phyloP scores from a whole-genome alignment of 1,284 basidiomycete species.

The Pseudomicrostroma phylloplanum region DNA sequence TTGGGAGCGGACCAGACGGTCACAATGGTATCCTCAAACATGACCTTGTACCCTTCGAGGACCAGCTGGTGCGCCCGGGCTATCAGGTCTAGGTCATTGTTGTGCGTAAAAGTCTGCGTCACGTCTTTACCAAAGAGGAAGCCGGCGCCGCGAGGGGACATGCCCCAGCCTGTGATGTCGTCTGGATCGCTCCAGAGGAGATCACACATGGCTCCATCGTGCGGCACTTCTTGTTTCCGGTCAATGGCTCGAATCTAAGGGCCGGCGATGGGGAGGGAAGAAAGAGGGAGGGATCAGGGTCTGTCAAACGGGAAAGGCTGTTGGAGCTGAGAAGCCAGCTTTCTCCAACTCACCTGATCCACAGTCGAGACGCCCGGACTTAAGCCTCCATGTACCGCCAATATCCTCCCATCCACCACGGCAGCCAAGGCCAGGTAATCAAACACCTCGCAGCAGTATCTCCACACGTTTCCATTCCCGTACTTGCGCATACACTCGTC shows the following conservation, averaged over 20 bases:
- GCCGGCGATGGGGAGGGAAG: constrained; percentile 10
- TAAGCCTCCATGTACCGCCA: constrained; percentile 86
- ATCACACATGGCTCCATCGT: constrained; percentile 98
- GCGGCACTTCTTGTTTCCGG: constrained; percentile 93
- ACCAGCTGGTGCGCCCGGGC: constrained; percentile 95
- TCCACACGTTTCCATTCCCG: constrained; percentile 88
- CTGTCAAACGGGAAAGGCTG: too few species aligned
- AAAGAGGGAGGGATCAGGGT: not conserved
- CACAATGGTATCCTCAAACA: constrained; percentile 92
- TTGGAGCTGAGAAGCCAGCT: not conserved
- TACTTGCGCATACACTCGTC: constrained; percentile 98
- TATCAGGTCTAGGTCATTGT: constrained; percentile 87
- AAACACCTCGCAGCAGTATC: constrained; percentile 97
- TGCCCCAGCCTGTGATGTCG: constrained; percentile 61
- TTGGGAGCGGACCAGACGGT: constrained; percentile 99
- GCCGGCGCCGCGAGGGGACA: constrained; percentile 90
- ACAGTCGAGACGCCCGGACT: constrained; percentile 54
- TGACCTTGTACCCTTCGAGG: constrained; percentile 93
- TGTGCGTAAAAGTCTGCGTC: constrained; percentile 78
- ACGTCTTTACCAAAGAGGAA: constrained; percentile 94
- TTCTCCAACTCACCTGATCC: constrained; percentile 20
- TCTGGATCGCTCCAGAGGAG: constrained; percentile 97
- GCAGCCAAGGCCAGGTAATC: constrained; percentile 91
- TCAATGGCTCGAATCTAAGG: constrained; percentile 87
- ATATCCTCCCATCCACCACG: constrained; percentile 87